These are phyloP conservation scores for Zygotorulaspora sp. DNA, from an alignment of 805 yeast species.

Conservation along the genomic window DNA sequence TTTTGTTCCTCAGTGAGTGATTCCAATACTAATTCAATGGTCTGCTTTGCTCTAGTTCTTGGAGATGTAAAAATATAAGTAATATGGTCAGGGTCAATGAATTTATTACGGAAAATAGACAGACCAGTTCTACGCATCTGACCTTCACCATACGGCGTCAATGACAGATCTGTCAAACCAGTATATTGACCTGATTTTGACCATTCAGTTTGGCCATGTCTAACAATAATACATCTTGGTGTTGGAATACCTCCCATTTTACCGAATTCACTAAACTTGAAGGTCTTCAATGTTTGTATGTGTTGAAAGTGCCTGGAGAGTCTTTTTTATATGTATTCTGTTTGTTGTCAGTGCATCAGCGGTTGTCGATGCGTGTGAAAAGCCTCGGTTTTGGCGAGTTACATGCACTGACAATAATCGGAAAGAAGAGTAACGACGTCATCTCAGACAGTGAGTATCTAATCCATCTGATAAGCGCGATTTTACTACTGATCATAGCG, in stretches of 20 bases:
- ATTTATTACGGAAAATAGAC: conserved; percentile 51
- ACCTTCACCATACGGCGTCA: conserved; percentile 71
- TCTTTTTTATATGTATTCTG: background rate
- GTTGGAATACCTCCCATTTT: conserved; percentile 36
- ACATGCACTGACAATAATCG: no score
- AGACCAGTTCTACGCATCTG: conserved; percentile 75
- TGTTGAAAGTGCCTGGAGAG: no score
- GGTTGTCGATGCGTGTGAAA: background rate
- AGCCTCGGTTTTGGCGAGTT: conserved; percentile 2
- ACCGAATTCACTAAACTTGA: no score
- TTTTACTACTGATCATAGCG: no score
- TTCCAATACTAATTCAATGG: conserved; percentile 60
- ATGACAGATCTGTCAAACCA: conserved; percentile 72
- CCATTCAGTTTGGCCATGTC: conserved; percentile 95
- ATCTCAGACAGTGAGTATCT: no score
- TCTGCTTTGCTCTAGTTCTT: conserved; percentile 69
- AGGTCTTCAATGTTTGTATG: no score
- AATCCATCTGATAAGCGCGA: no score
- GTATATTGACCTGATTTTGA: conserved; percentile 91
- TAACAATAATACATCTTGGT: conserved; percentile 67
- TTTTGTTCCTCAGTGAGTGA: conserved; percentile 42
- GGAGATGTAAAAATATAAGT: conserved; percentile 76
- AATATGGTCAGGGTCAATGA: conserved; percentile 60
- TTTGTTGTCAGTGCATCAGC: background rate
- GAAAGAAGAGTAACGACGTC: no score